A percentile compares a stretch with the other conserved stretches of the same genome.
Conservation (phyloP, 176 grass and related monocot species). For the Oryza coarctata region DNA sequence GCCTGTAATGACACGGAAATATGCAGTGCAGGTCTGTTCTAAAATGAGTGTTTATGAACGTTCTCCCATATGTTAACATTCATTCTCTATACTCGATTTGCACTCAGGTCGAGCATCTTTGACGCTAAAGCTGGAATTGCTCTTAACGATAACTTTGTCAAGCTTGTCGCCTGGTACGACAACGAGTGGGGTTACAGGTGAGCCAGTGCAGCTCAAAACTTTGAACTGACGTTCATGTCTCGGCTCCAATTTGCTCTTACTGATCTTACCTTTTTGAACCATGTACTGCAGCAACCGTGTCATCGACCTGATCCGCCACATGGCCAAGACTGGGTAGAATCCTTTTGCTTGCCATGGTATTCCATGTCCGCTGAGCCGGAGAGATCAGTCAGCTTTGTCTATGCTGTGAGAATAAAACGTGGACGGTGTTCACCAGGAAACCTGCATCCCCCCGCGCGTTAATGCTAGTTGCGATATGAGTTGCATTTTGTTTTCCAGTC, state of each 20-base stretch:
- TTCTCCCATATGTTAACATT: neutral
- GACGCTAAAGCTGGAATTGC: conserved; percentile 89
- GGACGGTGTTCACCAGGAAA: conserved; percentile 11
- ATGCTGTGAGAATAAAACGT: conserved; percentile 65
- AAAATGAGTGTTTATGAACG: neutral
- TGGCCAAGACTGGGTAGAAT: conserved; percentile 53
- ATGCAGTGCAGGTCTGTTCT: neutral
- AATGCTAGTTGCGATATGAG: conserved; percentile 33
- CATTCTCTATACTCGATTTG: neutral
- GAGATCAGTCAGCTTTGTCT: conserved; percentile 25
- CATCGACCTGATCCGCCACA: conserved; percentile 80
- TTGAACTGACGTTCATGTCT: too few relatives aligned
- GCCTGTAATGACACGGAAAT: neutral
- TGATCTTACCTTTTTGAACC: too few relatives aligned
- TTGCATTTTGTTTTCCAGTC: conserved; percentile 25
- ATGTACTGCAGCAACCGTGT: conserved; percentile 56
- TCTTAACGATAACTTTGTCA: conserved; percentile 63
- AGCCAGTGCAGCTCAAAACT: neutral
- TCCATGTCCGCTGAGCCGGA: neutral
- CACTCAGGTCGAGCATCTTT: conserved; percentile 77
- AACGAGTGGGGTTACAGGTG: conserved; percentile 92
- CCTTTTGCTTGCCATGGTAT: neutral
- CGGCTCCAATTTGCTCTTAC: neutral
- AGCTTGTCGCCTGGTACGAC: conserved; percentile 83
- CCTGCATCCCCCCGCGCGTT: neutral